Evolutionary conservation across 805 yeast genomes (phyloP).

Genomic region (Myxozyma neglecta): DNA sequence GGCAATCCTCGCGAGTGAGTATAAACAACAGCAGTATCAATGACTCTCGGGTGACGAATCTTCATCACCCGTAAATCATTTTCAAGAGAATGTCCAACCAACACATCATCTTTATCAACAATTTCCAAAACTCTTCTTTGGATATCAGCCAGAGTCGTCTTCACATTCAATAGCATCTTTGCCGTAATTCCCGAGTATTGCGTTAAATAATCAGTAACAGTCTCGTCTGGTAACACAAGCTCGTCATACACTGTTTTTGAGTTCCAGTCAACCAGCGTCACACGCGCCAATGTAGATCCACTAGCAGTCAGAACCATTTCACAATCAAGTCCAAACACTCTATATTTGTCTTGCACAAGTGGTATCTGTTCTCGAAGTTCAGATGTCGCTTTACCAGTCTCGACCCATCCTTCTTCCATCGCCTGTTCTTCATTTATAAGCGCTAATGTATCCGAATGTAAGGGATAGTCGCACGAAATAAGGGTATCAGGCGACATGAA

Average conservation of each 20-base stretch:
- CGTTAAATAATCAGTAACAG: slow-evolving; percentile 78
- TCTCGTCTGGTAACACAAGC: slow-evolving; percentile 73
- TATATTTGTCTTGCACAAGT: slow-evolving; percentile 17
- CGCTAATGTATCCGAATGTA: slow-evolving; percentile 48
- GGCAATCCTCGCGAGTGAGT: slow-evolving; percentile 87
- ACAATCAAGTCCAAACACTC: slow-evolving; percentile 79
- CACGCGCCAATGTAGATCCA: slow-evolving; percentile 72
- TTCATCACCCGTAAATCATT: slow-evolving; percentile 73
- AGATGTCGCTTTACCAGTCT: slow-evolving; percentile 49
- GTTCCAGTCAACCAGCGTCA: slow-evolving; percentile 61
- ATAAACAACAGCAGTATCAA: slow-evolving; percentile 73
- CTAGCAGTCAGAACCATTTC: slow-evolving; percentile 76
- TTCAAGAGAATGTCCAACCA: slow-evolving; percentile 89
- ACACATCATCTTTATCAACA: slow-evolving; percentile 58
- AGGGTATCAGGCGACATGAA: slow-evolving; percentile 53
- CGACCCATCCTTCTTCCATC: slow-evolving; percentile 50
- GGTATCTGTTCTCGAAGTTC: neutral
- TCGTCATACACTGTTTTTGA: slow-evolving; percentile 58
- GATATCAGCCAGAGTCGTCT: slow-evolving; percentile 64
- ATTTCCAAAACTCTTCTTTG: slow-evolving; percentile 55
- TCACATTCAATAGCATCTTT: slow-evolving; percentile 60
- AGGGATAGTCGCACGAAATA: slow-evolving; percentile 55
- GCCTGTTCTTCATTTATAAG: slow-evolving; percentile 8
- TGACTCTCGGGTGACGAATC: slow-evolving; percentile 67
- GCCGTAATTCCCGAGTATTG: slow-evolving; percentile 83